These are phyloP conservation scores for Pseudogymnoascus sp. DNA, from an alignment of 2,329 filamentous ascomycete genomes.

Conservation along the genomic window DNA sequence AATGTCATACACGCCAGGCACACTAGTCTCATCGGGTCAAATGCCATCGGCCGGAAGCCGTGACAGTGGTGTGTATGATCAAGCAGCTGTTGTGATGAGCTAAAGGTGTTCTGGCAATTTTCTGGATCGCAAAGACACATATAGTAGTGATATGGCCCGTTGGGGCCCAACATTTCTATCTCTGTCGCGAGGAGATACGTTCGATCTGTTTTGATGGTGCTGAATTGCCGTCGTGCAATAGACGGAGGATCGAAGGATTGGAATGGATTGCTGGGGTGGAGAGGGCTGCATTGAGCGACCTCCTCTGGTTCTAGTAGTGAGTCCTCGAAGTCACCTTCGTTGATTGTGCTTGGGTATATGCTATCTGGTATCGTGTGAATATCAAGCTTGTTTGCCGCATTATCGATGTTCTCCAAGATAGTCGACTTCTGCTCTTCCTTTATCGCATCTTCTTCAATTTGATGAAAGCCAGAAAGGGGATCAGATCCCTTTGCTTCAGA, in stretches of 20 bases:
- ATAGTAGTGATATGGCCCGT: neutral
- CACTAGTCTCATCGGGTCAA: neutral
- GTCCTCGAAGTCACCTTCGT: constrained; percentile 1
- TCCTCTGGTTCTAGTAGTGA: neutral
- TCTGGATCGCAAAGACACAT: neutral
- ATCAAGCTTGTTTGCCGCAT: neutral
- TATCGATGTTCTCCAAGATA: neutral
- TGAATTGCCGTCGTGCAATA: neutral
- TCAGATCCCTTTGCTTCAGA: neutral
- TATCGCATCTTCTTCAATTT: neutral
- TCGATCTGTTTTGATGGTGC: neutral
- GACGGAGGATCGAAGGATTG: neutral
- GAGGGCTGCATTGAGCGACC: neutral
- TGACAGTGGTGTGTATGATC: neutral
- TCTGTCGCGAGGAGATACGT: neutral
- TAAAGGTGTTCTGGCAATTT: neutral
- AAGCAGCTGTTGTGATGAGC: neutral
- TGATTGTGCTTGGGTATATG: neutral
- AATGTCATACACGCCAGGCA: neutral
- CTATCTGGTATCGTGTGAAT: neutral
- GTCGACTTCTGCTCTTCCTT: neutral
- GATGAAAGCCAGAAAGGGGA: neutral
- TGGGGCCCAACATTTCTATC: neutral
- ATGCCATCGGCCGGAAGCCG: neutral
- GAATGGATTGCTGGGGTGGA: neutral